Base-by-base conservation (phyloP, 2,329 filamentous ascomycete species). In the Byssothecium circinans region DNA sequence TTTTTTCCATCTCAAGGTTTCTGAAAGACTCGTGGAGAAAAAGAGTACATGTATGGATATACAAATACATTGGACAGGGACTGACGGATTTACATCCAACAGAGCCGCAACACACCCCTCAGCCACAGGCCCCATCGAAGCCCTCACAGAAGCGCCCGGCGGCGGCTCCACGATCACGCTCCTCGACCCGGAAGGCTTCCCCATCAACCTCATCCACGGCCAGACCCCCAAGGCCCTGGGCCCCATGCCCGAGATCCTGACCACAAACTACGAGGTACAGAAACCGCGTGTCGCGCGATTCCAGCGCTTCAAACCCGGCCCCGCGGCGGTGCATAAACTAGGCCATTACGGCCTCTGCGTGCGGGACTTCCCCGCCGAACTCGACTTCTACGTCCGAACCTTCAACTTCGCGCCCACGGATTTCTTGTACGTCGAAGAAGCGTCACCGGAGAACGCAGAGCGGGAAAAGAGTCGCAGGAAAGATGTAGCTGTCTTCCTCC, bases 161-260 rank as follows among this genome's bases (percentile, higher is more conserved):
- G 80, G 73, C 32, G 80, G 81, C 41, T 72, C 76, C 53, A 68
- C 74, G 10, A 79, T 84, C 6, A 72, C 68, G 0, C 49, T 75
- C 8, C 36, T 52, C 3, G 62, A 71, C n/a, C 70, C 83, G 2
- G 80, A 84, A 48, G 78, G 77, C 1, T 83, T 78, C 50, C 78
- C 79, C 1, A 76, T 84, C 57, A 80, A 83, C 58, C 71, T 86
- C 0, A 75, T 85, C 1, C 69, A 78, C 53, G 82, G 80, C 1
- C 82, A 85, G 62, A 62, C 71, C 2, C 70, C 71, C 18, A 56
- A 56, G 70, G 76, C 43, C 68, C 74, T 2, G 59, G 75, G 43
- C 46, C 76, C 44, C 63, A 75, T 51, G 62, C 78, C 65, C 75
- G 83, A 69, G 78, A 75, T 63, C 73, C 79, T 41, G 57, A 66